Evolutionary conservation across 108 stramenopile species (phyloP), one percentile per base, ranked within the genome.

Genomic region (Discostella pseudostelligera): DNA sequence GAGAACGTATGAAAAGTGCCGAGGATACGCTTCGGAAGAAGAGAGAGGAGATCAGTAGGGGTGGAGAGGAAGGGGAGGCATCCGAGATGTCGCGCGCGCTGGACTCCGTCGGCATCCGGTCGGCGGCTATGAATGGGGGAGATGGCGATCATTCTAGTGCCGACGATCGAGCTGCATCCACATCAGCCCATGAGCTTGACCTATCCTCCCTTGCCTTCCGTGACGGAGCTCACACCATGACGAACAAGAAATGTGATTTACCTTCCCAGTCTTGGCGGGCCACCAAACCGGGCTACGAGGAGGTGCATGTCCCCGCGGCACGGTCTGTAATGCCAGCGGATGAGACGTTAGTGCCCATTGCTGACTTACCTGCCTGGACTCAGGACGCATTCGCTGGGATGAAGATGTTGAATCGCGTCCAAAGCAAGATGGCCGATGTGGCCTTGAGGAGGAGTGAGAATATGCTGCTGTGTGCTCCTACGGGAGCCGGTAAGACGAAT

Each of bases 401-500:
- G 96, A 92, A 85, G 35, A 96, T 83, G 58, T 83, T 99, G 20
- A 99, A 99, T 86, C 90, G 97, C 9, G 83, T 99, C 1, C 99
- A 99, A 79, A 95, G 95, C 19, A 92, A 93, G 73, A 78, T 99
- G 88, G 82, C 78, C 37, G 85, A 86, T 14, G 81, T 94, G 17
- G 99, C 99, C 8, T 74, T 99, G 56, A 66, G 79, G 26, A 67
- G 78, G 4, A 90, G 89, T 16, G 97, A 94, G 49, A 99, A 99
- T 81, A 59, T 99, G 24, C 84, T 99, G 45, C 82, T 99, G 47
- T 98, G 97, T 81, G 99, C 99, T 9, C 99, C 99, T 7, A 99
- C 99, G 9, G 99, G 99, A 9, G 99, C 99, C 8, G 99, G 99
- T 17, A 99, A 99, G 70, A 99, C 99, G 25, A 93, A 95, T 69